Percentiles rank a stretch among this genome's conserved stretches.
Conservation (phyloP, 139 green algal genomes). For the Auxenochlorella pyrenoidosa region DNA sequence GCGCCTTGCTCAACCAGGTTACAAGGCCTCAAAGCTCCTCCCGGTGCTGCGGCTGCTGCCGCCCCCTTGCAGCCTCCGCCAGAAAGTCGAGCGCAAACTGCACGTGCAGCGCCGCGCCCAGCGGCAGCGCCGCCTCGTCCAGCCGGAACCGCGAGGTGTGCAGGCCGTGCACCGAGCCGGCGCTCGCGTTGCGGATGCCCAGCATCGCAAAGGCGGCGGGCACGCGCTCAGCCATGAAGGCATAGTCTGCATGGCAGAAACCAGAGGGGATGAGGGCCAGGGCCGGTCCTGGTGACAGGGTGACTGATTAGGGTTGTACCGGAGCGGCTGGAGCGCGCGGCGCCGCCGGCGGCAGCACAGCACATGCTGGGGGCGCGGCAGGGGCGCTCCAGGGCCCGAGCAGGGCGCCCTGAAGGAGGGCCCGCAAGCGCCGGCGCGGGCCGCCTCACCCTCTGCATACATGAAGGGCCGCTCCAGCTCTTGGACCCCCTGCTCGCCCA, state of each 20-base stretch:
- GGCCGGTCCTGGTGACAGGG: too few species aligned
- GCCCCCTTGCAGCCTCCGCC: not conserved
- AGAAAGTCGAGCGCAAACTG: constrained; percentile 58
- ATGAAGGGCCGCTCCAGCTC: constrained; percentile 66
- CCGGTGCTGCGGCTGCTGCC: not conserved
- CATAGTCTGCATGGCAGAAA: constrained; percentile 70
- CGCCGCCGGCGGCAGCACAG: too few species aligned
- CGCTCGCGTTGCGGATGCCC: constrained; percentile 81
- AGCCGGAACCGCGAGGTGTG: constrained; percentile 81
- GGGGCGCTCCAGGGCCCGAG: too few species aligned
- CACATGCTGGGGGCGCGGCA: too few species aligned
- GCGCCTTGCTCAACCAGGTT: too few species aligned
- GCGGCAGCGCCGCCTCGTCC: constrained; percentile 78
- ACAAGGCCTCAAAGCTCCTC: constrained; percentile 16
- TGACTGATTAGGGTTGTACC: too few species aligned
- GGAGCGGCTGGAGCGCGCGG: too few species aligned
- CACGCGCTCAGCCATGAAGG: constrained; percentile 63
- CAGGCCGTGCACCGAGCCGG: constrained; percentile 66
- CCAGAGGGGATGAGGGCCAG: too few species aligned
- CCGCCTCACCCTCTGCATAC: constrained; percentile 59
- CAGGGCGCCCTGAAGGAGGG: too few species aligned
- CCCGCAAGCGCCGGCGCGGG: too few species aligned
- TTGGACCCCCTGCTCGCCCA: constrained; percentile 29
- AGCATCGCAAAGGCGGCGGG: constrained; percentile 82
- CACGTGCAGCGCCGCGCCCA: constrained; percentile 80